A percentile compares a stretch with the other conserved stretches of the same genome.
phyloP scores from a whole-genome alignment of 2,329 filamentous ascomycete species.

The Fusarium agapanthi region DNA sequence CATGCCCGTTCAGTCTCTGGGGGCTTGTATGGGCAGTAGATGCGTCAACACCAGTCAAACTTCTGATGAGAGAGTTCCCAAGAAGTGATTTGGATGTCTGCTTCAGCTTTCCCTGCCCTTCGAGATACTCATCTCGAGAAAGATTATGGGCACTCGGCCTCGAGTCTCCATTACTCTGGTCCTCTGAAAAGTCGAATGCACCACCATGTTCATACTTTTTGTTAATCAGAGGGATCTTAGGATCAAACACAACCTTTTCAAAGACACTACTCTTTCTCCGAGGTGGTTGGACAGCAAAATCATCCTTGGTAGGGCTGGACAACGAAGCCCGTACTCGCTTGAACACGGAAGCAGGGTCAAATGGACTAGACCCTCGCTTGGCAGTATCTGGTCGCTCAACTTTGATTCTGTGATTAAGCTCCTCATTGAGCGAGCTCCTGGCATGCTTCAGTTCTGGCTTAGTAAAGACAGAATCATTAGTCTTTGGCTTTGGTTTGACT shows the following conservation, averaged over 20 bases:
- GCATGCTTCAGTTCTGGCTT: conserved; percentile 69
- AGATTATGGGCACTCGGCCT: conserved; percentile 48
- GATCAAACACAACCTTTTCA: conserved; percentile 63
- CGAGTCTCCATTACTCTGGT: conserved; percentile 43
- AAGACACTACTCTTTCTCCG: conserved; percentile 58
- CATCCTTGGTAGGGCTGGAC: conserved; percentile 27
- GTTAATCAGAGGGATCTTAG: conserved; percentile 61
- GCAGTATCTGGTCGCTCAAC: conserved; percentile 45
- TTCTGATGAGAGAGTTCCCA: conserved; percentile 39
- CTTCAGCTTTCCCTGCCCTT: conserved; percentile 55
- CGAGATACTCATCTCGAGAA: conserved; percentile 59
- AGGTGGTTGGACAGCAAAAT: conserved; percentile 35
- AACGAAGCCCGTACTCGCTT: conserved; percentile 64
- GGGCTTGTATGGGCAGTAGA: conserved; percentile 46
- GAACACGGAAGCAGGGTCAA: conserved; percentile 66
- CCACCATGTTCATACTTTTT: conserved; percentile 68
- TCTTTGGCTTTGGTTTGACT: conserved; percentile 27
- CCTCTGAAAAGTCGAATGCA: conserved; percentile 57
- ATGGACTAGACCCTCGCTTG: conserved; percentile 66
- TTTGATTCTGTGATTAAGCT: conserved; percentile 45
- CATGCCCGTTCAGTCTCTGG: conserved; percentile 47
- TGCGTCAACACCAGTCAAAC: conserved; percentile 40
- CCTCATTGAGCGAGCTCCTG: conserved; percentile 60
- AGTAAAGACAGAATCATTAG: conserved; percentile 57
- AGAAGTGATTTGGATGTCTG: conserved; percentile 46